Base-by-base conservation (phyloP, 768 basidiomycete species). In the Xanthoconium purpureum region DNA sequence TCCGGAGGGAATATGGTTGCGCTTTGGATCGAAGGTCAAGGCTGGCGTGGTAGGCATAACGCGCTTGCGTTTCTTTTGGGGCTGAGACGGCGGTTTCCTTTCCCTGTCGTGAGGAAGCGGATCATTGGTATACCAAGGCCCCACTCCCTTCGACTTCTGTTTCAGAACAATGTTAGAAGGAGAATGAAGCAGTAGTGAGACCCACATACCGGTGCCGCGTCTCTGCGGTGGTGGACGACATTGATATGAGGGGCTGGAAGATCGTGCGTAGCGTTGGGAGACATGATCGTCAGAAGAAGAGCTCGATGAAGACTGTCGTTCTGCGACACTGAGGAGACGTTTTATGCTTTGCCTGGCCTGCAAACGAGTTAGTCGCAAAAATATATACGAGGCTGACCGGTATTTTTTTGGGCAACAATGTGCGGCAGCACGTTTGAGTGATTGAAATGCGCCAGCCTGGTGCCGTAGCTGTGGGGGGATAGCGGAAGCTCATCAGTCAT, bases 381-480 rank as follows among this genome's bases (percentile, higher is more conserved):
- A 70, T 70, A 69, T 70, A 70, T 70, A 70, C 45, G 28, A 53
- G 57, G 50, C 62, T 46, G 57, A 59, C 67, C 63, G 55, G 63
- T 51, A 51, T 60, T 65, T 63, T 45, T 59, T 58, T 61, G 54
- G 57, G 6, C 28, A 48, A 20, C 54, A 64, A 61, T 52, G 42
- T 10, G 61, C 45, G 18, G 45, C 45, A n/a, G 45, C 70, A 73
- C 62, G 68, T 67, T 71, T 7, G 58, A 46, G 47, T 47, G 64
- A 62, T 60, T 60, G 54, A 69, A 72, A 70, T 63, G 70, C 72
- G 66, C 51, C 55, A 55, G 60, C 72, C 72, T 65, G 71, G 68
- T 61, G 68, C 61, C 71, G 63, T 68, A 72, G 67, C 62, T 63
- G 66, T 66, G 60, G 71, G 60, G 69, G 62, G 62, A 59, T 58